Conservation (phyloP, 768 basidiomycete species). For the Tylopilus plumbeoviolaceoides region DNA sequence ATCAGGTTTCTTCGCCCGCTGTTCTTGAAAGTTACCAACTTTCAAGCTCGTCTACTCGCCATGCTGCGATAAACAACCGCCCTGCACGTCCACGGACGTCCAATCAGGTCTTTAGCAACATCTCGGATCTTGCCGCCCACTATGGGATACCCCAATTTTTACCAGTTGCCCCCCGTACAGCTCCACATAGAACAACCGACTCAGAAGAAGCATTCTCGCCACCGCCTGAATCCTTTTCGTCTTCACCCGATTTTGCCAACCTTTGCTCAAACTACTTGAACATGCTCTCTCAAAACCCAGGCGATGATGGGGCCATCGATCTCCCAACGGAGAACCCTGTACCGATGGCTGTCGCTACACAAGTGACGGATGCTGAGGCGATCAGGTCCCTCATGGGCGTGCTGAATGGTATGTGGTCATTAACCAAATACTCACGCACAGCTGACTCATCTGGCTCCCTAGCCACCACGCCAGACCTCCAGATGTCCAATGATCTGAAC, state of each 20-base stretch:
- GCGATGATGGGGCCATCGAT: constrained; percentile 33
- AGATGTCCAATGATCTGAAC: constrained; percentile 33
- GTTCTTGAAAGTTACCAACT: constrained; percentile 50
- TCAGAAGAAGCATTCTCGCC: constrained; percentile 32
- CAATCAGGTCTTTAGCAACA: constrained; percentile 56
- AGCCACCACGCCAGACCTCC: constrained; percentile 38
- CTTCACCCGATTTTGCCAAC: constrained; percentile 37
- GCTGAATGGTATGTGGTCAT: constrained; percentile 31
- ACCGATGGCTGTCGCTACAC: constrained; percentile 20
- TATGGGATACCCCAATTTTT: constrained; percentile 76
- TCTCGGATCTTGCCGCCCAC: constrained; percentile 67
- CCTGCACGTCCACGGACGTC: constrained; percentile 66
- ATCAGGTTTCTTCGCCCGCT: constrained; percentile 35
- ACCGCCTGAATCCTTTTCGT: constrained; percentile 20
- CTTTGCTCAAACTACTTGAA: constrained; percentile 62
- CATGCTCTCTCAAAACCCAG: constrained; percentile 57
- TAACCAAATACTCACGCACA: accelerated
- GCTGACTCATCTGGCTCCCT: not conserved
- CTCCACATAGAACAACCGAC: constrained; percentile 39
- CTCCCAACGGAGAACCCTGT: constrained; percentile 30
- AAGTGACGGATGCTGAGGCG: constrained; percentile 26
- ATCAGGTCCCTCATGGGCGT: constrained; percentile 39
- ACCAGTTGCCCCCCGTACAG: constrained; percentile 63
- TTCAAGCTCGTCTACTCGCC: constrained; percentile 48
- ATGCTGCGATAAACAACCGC: constrained; percentile 57